Evolutionary conservation across 345 rosid species (phyloP), one percentile per base, ranked within the genome.

Genomic region (Moringa oleifera): DNA sequence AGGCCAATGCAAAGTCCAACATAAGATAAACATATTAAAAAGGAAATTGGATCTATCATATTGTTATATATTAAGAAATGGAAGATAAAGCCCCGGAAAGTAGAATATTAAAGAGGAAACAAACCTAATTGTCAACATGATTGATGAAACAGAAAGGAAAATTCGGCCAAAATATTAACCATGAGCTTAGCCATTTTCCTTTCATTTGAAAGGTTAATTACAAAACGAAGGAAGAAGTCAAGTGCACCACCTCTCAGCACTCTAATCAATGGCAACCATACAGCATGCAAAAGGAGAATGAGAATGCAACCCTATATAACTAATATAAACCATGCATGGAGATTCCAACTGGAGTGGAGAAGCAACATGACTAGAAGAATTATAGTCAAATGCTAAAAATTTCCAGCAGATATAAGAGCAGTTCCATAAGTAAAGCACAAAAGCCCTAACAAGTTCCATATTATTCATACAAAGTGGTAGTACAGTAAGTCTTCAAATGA

Each of bases 1-100:
- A 57, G 54, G 21, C 24, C 55, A 47, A 66, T 10, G 23, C 46
- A 52, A 20, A 59, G 60, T 57, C 23, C 59, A 63, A 60, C 21
- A 64, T 61, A 51, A 65, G 68, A 61, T 33, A 20, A 55, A 53
- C 20, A 41, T 41, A 41, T 41, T 4, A 11, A 16, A 28, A 7
- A 41, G 13, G 17, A 41, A 41, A 41, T 4, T 5, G 2, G 17
- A 41, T 41, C 37, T 33, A 33, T 33, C 37, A 5, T 33, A 11
- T 33, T 4, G 37, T 41, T 9, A 11, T 7, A 41, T 16, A n/a
- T n/a, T n/a, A n/a, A 41, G 47, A 11, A 41, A 7, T 4, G 13
- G 12, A 41, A 41, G 47, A 41, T 16, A 41, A 15, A 41, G 12
- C 2, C 9, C 47, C 6, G 6, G 47, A 16, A 41, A 5, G 1